Conservation (phyloP, 352 stramenopile species). For the Globisporangium sylvaticum region DNA sequence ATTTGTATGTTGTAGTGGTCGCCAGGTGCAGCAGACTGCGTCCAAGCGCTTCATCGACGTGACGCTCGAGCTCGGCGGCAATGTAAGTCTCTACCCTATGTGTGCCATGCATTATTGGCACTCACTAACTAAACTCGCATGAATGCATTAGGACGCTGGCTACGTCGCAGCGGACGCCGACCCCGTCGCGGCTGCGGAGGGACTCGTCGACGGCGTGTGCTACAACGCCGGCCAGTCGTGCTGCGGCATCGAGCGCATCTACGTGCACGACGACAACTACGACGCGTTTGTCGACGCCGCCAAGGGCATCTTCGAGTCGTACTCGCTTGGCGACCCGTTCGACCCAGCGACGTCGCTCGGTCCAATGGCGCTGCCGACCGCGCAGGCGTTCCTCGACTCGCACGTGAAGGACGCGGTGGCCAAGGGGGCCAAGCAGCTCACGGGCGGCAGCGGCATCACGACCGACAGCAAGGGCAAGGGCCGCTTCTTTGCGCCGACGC, state of each 20-base stretch:
- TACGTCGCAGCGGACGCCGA: conserved; percentile 76
- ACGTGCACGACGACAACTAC: conserved; percentile 80
- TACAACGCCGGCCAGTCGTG: conserved; percentile 87
- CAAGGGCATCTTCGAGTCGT: conserved; percentile 59
- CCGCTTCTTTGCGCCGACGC: conserved; percentile 76
- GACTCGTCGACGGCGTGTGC: conserved; percentile 74
- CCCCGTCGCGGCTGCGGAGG: conserved; percentile 52
- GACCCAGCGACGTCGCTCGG: conserved; percentile 59
- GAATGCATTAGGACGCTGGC: conserved; percentile 50
- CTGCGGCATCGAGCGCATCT: conserved; percentile 81
- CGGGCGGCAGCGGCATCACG: conserved; percentile 32
- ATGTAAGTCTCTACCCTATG: conserved; percentile 28
- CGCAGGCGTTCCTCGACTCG: conserved; percentile 40
- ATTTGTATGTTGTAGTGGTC: conserved; percentile 34
- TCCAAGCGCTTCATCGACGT: conserved; percentile 70
- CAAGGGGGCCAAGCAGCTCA: conserved; percentile 63
- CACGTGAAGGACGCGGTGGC: conserved; percentile 68
- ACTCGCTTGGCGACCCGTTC: conserved; percentile 60
- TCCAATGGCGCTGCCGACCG: conserved; percentile 59
- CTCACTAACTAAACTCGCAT: too few relatives aligned
- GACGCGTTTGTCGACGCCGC: conserved; percentile 72
- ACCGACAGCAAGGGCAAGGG: conserved; percentile 46
- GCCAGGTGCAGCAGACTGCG: conserved; percentile 53
- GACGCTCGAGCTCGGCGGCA: conserved; percentile 82
- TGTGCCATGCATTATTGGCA: background rate